phyloP scores from a whole-genome alignment of 2,329 filamentous ascomycete genomes.

The Xylaria sp. region DNA sequence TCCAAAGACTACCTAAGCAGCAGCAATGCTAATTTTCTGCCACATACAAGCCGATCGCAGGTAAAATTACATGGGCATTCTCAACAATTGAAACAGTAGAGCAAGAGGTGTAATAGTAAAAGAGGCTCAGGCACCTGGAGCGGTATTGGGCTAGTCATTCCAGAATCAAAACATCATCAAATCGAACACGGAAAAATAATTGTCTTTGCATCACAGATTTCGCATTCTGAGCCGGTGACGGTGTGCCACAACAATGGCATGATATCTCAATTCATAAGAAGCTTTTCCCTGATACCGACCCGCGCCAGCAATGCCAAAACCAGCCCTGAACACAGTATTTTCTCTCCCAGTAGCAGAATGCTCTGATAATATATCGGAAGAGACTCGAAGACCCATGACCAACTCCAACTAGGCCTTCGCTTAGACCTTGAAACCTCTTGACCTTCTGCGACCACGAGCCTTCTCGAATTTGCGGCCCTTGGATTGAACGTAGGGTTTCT shows the following conservation, averaged over 20 bases:
- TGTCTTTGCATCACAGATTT: conserved; percentile 30
- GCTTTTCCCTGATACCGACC: conserved; percentile 56
- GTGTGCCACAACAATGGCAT: conserved; percentile 43
- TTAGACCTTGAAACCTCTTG: conserved; percentile 99
- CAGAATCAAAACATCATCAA: neutral
- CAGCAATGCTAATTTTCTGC: neutral
- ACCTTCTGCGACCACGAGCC: conserved; percentile 98
- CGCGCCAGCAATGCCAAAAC: conserved; percentile 58
- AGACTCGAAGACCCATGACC: conserved; percentile 47
- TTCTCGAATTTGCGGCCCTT: conserved; percentile 99
- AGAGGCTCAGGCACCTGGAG: neutral
- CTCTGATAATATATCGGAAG: conserved; percentile 46
- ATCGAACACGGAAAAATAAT: conserved; percentile 4
- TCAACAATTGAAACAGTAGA: neutral
- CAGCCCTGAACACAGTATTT: conserved; percentile 47
- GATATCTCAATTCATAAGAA: conserved; percentile 49
- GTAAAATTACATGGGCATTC: neutral
- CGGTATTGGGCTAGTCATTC: neutral
- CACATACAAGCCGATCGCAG: too few relatives aligned
- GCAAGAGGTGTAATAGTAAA: neutral
- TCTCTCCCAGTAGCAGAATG: conserved; percentile 43
- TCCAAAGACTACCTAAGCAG: too few relatives aligned
- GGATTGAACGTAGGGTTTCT: conserved; percentile 97
- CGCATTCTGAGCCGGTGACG: conserved; percentile 24
- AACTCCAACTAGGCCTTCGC: conserved; percentile 51